Evolutionary conservation across 495 filamentous ascomycete species (phyloP).

Genomic region (Podospora comata): DNA sequence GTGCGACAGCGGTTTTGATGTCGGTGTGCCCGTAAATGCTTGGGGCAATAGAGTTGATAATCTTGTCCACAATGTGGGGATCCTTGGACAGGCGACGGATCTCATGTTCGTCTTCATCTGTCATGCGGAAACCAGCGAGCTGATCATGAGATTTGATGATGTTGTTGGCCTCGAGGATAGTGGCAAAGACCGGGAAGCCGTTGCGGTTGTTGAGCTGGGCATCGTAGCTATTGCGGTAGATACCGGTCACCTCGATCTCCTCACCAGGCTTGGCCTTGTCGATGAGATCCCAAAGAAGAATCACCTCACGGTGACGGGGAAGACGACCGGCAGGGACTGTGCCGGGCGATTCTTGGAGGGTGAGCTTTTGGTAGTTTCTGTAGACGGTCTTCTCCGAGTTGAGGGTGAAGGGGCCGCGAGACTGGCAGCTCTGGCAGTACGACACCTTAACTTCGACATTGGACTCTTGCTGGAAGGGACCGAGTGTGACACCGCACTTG

Average conservation of each 20-base stretch:
- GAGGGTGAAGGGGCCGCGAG: conserved; percentile 88
- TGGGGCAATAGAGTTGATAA: conserved; percentile 90
- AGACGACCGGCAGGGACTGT: conserved; percentile 96
- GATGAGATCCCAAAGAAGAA: conserved; percentile 95
- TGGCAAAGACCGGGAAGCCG: conserved; percentile 98
- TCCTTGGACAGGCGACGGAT: conserved; percentile 86
- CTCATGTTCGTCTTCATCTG: conserved; percentile 89
- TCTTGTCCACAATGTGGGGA: conserved; percentile 89
- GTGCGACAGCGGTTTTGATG: conserved; percentile 94
- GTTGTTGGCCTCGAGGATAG: conserved; percentile 95
- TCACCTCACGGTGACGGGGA: conserved; percentile 90
- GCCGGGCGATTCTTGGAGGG: conserved; percentile 94
- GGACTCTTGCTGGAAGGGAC: conserved; percentile 96
- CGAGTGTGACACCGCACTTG: conserved; percentile 88
- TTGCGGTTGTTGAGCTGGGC: conserved; percentile 98
- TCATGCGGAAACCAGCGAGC: conserved; percentile 93
- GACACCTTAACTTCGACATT: conserved; percentile 93
- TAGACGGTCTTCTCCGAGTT: conserved; percentile 99
- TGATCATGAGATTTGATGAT: conserved; percentile 97
- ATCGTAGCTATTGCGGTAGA: conserved; percentile 98
- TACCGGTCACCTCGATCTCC: conserved; percentile 93
- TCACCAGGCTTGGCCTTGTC: conserved; percentile 96
- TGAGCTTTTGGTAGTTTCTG: conserved; percentile 97
- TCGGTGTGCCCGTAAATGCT: conserved; percentile 97
- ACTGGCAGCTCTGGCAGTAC: conserved; percentile 97